Percentiles rank a stretch among this genome's conserved stretches.
phyloP scores from a whole-genome alignment of 2,329 filamentous ascomycete genomes.

The Apiospora sp. region DNA sequence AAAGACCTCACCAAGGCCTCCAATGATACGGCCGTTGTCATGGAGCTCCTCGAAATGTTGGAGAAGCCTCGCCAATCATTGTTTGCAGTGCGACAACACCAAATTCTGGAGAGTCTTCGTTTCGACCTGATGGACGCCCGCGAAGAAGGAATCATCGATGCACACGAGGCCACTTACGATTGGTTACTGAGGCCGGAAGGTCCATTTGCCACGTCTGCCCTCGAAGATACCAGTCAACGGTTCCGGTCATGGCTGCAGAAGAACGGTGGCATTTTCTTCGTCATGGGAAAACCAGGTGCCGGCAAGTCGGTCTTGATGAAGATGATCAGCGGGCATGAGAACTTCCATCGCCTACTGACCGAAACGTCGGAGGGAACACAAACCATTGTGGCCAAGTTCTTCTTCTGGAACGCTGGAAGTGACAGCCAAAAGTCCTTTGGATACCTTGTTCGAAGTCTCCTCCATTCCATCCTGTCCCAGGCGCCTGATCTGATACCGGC shows the following conservation, averaged over 20 bases:
- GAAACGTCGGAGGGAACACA: neutral
- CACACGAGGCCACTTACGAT: neutral
- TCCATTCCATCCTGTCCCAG: neutral
- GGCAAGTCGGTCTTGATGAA: neutral
- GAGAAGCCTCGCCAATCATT: neutral
- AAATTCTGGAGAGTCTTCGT: neutral
- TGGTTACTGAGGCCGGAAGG: neutral
- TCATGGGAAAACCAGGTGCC: neutral
- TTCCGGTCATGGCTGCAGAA: neutral
- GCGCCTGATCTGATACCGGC: neutral
- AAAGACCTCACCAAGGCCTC: neutral
- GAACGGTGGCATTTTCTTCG: neutral
- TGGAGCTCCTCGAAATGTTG: neutral
- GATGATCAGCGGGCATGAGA: neutral
- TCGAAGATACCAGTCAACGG: too few relatives aligned
- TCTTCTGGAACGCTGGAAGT: conserved; percentile 1
- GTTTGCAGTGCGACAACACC: neutral
- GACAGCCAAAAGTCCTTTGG: neutral
- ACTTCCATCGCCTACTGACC: neutral
- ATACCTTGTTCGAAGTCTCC: neutral
- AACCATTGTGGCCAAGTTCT: neutral
- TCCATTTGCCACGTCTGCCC: neutral
- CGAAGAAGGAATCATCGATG: neutral
- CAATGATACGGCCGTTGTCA: too few relatives aligned
- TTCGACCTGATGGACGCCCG: neutral